Conservation (phyloP, 2,329 filamentous ascomycete genomes). For the Paecilomyces fulvus region DNA sequence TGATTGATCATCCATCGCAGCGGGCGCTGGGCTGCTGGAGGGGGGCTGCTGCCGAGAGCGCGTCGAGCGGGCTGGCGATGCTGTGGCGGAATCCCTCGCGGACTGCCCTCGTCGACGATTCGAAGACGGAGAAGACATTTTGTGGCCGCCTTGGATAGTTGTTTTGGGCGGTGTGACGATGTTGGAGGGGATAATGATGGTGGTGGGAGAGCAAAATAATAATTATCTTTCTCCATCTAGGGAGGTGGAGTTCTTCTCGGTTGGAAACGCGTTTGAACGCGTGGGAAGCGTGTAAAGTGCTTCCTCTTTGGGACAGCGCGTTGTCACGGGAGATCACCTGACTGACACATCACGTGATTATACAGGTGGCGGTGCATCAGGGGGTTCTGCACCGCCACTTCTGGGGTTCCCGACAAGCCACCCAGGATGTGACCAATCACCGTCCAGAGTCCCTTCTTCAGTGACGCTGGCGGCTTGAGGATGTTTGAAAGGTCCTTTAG, state of each 20-base stretch:
- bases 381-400: neutral
- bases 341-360: neutral
- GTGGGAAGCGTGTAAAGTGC: constrained; percentile 15
- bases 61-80: constrained; percentile 29
- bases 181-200: neutral
- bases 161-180: neutral
- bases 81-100: constrained; percentile 29
- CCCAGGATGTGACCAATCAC: neutral
- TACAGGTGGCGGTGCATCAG: neutral
- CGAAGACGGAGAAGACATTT: constrained; percentile 38
- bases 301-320: constrained; percentile 10
- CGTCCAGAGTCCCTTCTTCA: neutral
- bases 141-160: neutral
- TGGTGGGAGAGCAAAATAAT: neutral
- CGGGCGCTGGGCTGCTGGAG: constrained; percentile 23
- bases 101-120: constrained; percentile 33
- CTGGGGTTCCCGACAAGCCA: neutral
- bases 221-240: neutral
- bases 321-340: neutral
- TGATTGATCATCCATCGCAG: constrained; percentile 10
- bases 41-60: constrained; percentile 23
- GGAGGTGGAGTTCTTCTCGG: neutral
- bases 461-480: too few species aligned
- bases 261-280: constrained; percentile 9
- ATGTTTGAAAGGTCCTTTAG: too few species aligned